A percentile compares a stretch with the other conserved stretches of the same genome.
phyloP scores from a whole-genome alignment of 257 asterid species.

The Schizonepeta tenuifolia region DNA sequence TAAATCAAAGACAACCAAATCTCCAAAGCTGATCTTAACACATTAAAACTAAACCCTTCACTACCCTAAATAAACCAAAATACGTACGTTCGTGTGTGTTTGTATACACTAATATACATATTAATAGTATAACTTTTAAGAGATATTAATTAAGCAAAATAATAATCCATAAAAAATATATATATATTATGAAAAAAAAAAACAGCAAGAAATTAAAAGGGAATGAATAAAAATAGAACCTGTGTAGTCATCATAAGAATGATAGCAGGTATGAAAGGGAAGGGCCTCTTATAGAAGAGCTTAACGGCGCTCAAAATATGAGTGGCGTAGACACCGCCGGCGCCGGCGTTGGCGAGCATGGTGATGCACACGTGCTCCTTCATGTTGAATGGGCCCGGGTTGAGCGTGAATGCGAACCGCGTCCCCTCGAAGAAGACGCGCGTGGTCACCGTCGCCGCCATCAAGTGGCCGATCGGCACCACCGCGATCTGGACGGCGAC shows the following conservation, averaged over 20 bases:
- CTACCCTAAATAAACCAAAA: no score
- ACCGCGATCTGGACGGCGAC: constrained; percentile 49
- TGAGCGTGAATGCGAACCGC: constrained; percentile 40
- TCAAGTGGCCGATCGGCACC: constrained; percentile 49
- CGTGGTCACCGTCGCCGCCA: constrained; percentile 41
- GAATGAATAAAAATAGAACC: no score
- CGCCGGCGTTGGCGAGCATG: constrained; percentile 56
- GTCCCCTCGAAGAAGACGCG: constrained; percentile 41
- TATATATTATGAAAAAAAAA: no score
- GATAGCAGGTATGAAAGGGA: constrained; percentile 41
- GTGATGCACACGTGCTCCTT: constrained; percentile 63
- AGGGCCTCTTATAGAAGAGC: constrained; percentile 45
- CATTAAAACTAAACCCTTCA: no score
- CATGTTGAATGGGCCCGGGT: constrained; percentile 57
- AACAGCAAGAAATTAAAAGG: no score
- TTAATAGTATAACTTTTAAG: no score
- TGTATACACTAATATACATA: no score
- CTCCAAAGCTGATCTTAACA: no score
- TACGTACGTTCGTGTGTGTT: no score
- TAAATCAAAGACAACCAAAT: no score
- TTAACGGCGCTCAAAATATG: constrained; percentile 55
- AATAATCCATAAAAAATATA: no score
- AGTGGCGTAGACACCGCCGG: constrained; percentile 54
- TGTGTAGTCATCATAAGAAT: constrained; percentile 54
- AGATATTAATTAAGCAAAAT: no score